phyloP scores from a whole-genome alignment of 176 grass and related monocot genomes.

The Aegilops sharonensis region DNA sequence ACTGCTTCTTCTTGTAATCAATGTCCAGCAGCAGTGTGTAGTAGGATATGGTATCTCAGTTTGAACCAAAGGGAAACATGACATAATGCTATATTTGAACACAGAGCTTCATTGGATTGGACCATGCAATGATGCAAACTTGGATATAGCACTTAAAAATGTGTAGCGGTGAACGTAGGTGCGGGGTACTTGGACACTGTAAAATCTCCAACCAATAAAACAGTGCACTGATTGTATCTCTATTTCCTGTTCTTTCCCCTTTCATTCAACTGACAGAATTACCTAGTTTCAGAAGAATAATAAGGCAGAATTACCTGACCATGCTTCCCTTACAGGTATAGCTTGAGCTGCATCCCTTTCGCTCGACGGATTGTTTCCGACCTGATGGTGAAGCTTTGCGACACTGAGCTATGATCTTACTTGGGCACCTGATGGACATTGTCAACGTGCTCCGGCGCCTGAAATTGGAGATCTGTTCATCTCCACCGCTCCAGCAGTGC shows the following conservation, averaged over 20 bases:
- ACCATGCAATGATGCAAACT: not conserved
- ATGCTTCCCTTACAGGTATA: conserved; percentile 53
- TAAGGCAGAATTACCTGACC: not conserved
- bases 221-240: not conserved
- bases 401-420: conserved; percentile 64
- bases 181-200: not conserved
- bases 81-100: not conserved
- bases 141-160: not conserved
- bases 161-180: not conserved
- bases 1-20: not conserved
- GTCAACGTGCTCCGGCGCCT: not conserved
- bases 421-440: too few relatives aligned
- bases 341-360: conserved; percentile 94
- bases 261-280: not conserved
- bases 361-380: conserved; percentile 66
- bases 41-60: not conserved
- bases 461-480: not conserved
- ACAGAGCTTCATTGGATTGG: not conserved
- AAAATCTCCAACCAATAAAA: not conserved
- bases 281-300: not conserved
- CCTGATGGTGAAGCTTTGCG: conserved; percentile 73
- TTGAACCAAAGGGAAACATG: not conserved
- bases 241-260: not conserved
- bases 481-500: not conserved
- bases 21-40: not conserved